phyloP scores from a whole-genome alignment of 129 eudicot species.

The Silybum marianum region DNA sequence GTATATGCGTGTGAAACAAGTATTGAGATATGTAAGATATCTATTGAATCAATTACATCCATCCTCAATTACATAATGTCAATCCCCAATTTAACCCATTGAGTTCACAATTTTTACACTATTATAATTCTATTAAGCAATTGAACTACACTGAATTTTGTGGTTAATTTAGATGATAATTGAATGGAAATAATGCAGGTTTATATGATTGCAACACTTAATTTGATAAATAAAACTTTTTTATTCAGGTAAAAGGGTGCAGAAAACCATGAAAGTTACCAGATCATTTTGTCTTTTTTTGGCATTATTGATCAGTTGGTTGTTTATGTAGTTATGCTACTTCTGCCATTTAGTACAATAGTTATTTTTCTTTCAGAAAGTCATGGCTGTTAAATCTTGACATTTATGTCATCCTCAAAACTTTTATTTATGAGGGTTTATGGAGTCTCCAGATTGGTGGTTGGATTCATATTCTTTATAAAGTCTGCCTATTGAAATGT shows the following conservation, averaged over 20 bases:
- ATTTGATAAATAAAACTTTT: background rate
- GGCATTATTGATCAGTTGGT: background rate
- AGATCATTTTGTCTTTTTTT: background rate
- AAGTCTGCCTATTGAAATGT: slow-evolving; percentile 7
- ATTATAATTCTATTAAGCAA: background rate
- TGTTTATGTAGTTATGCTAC: background rate
- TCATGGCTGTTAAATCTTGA: slow-evolving; percentile 10
- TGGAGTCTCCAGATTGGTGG: slow-evolving; percentile 26
- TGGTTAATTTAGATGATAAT: slow-evolving; percentile 6
- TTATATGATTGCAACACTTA: background rate
- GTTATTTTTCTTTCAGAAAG: slow-evolving; percentile 9
- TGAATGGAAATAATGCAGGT: background rate
- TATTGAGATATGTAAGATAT: background rate
- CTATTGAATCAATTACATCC: too few species aligned
- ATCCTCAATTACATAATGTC: too few species aligned
- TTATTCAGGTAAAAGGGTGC: background rate
- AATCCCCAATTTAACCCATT: background rate
- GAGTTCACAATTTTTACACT: background rate
- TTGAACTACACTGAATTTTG: background rate
- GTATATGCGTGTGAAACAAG: background rate
- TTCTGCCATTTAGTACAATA: background rate
- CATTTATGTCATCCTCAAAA: slow-evolving; percentile 15
- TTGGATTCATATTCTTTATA: background rate
- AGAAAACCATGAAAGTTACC: background rate
- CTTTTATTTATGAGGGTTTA: slow-evolving; percentile 19